Evolutionary conservation across 345 rosid genomes (phyloP).

Genomic region (Gossypium herbaceum): DNA sequence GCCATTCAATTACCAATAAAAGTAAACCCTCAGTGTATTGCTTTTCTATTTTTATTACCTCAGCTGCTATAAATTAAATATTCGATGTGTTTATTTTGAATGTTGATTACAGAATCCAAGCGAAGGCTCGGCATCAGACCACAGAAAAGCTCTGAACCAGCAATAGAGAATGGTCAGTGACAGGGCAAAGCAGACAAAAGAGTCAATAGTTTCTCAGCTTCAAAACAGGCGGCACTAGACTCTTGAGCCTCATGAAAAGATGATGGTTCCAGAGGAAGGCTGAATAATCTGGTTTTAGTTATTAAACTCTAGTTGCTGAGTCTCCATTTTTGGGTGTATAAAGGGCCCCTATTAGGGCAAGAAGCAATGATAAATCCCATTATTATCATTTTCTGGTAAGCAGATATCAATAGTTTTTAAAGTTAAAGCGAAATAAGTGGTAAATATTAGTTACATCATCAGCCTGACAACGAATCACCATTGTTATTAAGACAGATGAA

Average conservation of each 20-base stretch:
- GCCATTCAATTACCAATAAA: slow-evolving; percentile 78
- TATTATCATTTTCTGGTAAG: slow-evolving; percentile 12
- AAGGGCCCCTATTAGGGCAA: slow-evolving; percentile 37
- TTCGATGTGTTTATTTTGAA: neutral
- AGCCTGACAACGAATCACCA: neutral
- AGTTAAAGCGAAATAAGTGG: slow-evolving; percentile 4
- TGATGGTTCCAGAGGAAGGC: slow-evolving; percentile 17
- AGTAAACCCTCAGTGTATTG: slow-evolving; percentile 40
- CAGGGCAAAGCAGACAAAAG: neutral
- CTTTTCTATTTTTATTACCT: neutral
- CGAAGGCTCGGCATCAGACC: slow-evolving; percentile 47
- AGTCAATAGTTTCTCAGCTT: slow-evolving; percentile 9
- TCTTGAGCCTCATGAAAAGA: slow-evolving; percentile 23
- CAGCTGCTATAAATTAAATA: neutral
- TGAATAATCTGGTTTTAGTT: slow-evolving; percentile 16
- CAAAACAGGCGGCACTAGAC: slow-evolving; percentile 7
- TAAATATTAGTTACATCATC: neutral
- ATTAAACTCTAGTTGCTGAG: slow-evolving; percentile 20
- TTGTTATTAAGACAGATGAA: slow-evolving; percentile 9
- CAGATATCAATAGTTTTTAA: slow-evolving; percentile 17
- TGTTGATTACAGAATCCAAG: slow-evolving; percentile 53
- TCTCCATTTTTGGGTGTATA: slow-evolving; percentile 27
- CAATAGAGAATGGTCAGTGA: slow-evolving; percentile 24
- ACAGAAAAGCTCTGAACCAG: slow-evolving; percentile 36
- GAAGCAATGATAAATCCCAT: slow-evolving; percentile 15